Evolutionary conservation across 148 eudicot genomes (phyloP), one percentile per base, ranked within the genome.

Genomic region (Vaccinium myrtillus): DNA sequence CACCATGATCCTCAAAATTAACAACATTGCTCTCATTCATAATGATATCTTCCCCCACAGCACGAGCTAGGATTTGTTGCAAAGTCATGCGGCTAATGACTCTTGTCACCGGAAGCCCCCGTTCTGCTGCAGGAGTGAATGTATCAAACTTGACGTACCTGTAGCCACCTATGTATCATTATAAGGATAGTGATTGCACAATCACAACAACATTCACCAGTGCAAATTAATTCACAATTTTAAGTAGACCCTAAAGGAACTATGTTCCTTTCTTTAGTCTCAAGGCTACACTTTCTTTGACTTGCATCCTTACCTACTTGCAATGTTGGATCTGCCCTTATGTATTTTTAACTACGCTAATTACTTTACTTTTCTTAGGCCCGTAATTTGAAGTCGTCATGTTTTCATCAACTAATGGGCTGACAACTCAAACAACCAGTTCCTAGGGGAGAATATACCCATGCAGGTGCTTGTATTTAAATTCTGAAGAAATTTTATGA

Each of bases 111-210:
- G 99, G 99, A 79, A 97, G 98, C 50, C 98, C 99, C 27, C 94
- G 89, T 82, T 97, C 98, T 54, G 88, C 99, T 84, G 99, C 98
- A 85, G 99, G 99, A 83, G 98, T 95, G 91, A 97, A 97, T 59
- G 99, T 97, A 92, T 97, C 99, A 87, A 97, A 97, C 88, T 97
- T 97, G 93, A 88, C 67, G 85, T 97, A 97, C 99, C 98, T 97
- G 92, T 86, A 69, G 81, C 77, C 86, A 89, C 86, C 69, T 79
- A 56, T 65, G 16, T 23, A 75, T 67, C 75, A 84, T 56, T 84
- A 50, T 32, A 65, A 70, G 30, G 13, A 74, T n/a, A n/a, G 23
- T 63, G 69, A 25, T 21, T 63, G 2, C 23, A 63, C 27, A 5
- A 63, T 63, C 27, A 63, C n/a, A 63, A 63, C 9, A 63, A 63